A percentile compares a stretch with the other conserved stretches of the same genome.
phyloP scores from a whole-genome alignment of 495 filamentous ascomycete species.

The Podospora sp. region DNA sequence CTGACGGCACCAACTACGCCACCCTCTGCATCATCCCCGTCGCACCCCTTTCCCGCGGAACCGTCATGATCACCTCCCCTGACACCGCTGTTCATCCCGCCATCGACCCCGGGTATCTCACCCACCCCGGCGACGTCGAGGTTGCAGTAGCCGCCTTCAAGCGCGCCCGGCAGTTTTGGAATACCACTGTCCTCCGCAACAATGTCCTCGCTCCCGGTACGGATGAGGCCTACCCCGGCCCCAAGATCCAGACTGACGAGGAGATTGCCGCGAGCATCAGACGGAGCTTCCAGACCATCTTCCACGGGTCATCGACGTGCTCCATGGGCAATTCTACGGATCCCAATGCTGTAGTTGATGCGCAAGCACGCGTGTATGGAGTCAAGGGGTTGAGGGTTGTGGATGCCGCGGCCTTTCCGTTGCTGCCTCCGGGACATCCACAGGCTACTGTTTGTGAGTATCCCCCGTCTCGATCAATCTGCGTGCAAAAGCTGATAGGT shows the following conservation, averaged over 20 bases:
- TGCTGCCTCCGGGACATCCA: conserved; percentile 61
- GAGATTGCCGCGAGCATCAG: conserved; percentile 50
- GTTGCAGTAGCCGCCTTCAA: conserved; percentile 49
- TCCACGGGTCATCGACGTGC: conserved; percentile 56
- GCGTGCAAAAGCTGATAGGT: no score
- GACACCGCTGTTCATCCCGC: conserved; percentile 46
- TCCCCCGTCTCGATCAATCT: no score
- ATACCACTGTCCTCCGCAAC: background rate
- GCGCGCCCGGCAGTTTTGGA: conserved; percentile 37
- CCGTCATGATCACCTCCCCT: conserved; percentile 52
- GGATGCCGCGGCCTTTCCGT: conserved; percentile 60
- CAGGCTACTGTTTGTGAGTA: conserved; percentile 36
- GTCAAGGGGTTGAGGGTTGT: conserved; percentile 58
- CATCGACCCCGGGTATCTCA: conserved; percentile 52
- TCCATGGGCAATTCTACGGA: conserved; percentile 54
- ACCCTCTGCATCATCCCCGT: conserved; percentile 40
- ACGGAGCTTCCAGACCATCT: conserved; percentile 46
- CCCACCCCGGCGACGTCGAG: conserved; percentile 46
- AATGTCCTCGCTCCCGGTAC: background rate
- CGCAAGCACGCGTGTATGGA: conserved; percentile 53
- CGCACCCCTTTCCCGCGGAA: conserved; percentile 55
- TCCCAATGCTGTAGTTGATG: conserved; percentile 58
- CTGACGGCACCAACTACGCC: conserved; percentile 39
- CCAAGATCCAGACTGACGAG: conserved; percentile 49
- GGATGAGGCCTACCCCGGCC: conserved; percentile 24